These are phyloP conservation scores for Filobasidium floriforme DNA, from an alignment of 768 basidiomycete genomes.

Conservation along the genomic window DNA sequence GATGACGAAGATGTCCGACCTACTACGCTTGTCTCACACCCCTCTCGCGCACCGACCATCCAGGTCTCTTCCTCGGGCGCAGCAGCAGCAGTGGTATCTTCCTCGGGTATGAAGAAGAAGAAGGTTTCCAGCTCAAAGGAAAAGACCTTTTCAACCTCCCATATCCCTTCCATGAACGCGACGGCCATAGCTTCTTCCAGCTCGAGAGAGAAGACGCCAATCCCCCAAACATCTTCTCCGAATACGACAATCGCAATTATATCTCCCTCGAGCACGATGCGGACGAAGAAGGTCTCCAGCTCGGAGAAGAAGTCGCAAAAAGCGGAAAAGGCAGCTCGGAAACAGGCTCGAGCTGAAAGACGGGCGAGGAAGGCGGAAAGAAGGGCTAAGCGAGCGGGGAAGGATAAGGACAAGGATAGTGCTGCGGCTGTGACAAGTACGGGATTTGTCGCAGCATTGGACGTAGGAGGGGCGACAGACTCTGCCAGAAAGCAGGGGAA, in stretches of 20 bases:
- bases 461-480: background rate
- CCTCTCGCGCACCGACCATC: background rate
- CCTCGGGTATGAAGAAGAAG: background rate
- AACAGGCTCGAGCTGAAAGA: background rate
- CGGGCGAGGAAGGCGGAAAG: background rate
- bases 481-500: background rate
- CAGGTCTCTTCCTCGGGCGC: background rate
- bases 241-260: background rate
- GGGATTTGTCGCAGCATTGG: background rate
- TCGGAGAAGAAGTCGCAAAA: background rate
- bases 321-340: slow-evolving; percentile 1
- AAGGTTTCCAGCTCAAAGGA: background rate
- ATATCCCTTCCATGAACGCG: background rate
- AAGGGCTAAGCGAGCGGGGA: background rate
- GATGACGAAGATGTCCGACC: background rate
- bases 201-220: too few species aligned
- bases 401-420: background rate
- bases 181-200: too few species aligned
- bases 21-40: background rate
- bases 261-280: background rate
- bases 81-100: background rate
- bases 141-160: too few species aligned
- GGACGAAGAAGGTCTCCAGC: background rate
- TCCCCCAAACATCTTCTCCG: background rate
- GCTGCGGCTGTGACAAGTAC: background rate